Base-by-base conservation (phyloP, 495 filamentous ascomycete species). In the Collariella sp. region DNA sequence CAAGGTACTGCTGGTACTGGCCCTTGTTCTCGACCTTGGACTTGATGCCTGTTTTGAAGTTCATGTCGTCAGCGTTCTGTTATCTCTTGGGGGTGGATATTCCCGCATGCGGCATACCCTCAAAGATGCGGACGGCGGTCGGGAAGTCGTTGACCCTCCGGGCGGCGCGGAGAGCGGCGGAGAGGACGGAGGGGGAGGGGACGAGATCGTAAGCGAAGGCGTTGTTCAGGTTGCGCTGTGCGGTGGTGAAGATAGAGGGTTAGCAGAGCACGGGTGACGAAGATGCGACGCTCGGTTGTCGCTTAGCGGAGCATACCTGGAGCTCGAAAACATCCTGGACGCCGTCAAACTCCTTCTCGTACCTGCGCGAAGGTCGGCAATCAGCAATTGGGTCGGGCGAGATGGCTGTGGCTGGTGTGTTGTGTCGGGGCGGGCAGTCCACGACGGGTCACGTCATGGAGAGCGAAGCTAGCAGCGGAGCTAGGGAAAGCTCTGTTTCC, bases 161-260 rank as follows among this genome's bases (percentile, higher is more conserved):
- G 47, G 93, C 93, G 57, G 93, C 93, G 70, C 80, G 84, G 50
- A 99, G 80, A 51, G 93, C 93, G 61, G 93, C 91, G 62, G 82
- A 80, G 72, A 96, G 83, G 67, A 99, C 94, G 62, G 88, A 83
- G 49, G 91, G 82, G 48, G 91, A 91, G 62, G 93, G 93, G 58
- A 99, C 93, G 66, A 99, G 83, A 82, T 99, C 93, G 84, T 99
- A 99, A 70, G 93, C 93, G 76, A 99, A 99, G 71, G 87, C 90
- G 77, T 99, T 99, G 85, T 99, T 99, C 62, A 99, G 81, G 75
- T 99, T 99, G 69, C 93, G 90, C 90, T 98, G n/a, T n/a, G 64
- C 18, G 54, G 47, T 38, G 34, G 18, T 46, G 40, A 54, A 46
- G 44, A 51, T 18, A 52, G 39, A 55, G 31, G 48, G 53, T 58